Conservation (phyloP, 2,329 filamentous ascomycete species). For the Epichloe festucae region DNA sequence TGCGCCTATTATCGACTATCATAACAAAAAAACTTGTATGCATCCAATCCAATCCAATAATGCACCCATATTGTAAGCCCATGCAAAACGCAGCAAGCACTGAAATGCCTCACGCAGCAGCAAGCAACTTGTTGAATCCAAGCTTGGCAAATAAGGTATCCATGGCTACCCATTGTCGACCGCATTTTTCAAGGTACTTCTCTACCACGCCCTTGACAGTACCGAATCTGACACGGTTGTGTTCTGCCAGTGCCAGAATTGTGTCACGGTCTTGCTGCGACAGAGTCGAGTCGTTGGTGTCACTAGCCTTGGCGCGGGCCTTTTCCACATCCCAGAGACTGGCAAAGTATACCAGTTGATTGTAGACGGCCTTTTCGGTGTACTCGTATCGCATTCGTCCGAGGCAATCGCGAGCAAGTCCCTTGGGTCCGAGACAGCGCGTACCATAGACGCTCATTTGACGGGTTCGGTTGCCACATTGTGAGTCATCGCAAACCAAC, state of each 20-base stretch:
- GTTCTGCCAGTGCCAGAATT: constrained; percentile 59
- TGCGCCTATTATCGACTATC: not conserved
- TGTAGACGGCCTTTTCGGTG: constrained; percentile 82
- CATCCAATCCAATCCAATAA: not conserved
- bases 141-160: constrained; percentile 67
- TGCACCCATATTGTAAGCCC: not conserved
- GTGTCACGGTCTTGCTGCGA: constrained; percentile 46
- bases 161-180: constrained; percentile 88
- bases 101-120: constrained; percentile 1
- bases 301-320: constrained; percentile 41
- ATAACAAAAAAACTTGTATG: not conserved
- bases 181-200: constrained; percentile 77
- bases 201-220: constrained; percentile 69
- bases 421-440: constrained; percentile 76
- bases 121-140: constrained; percentile 33
- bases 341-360: constrained; percentile 81
- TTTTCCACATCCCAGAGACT: constrained; percentile 83
- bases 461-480: constrained; percentile 75
- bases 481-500: constrained; percentile 79
- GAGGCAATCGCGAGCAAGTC: constrained; percentile 69
- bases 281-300: constrained; percentile 33
- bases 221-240: constrained; percentile 68
- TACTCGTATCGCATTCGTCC: constrained; percentile 85
- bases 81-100: not conserved
- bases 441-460: constrained; percentile 90